These are phyloP conservation scores for Boletus subparvulus DNA, from an alignment of 768 basidiomycete species.

Conservation along the genomic window DNA sequence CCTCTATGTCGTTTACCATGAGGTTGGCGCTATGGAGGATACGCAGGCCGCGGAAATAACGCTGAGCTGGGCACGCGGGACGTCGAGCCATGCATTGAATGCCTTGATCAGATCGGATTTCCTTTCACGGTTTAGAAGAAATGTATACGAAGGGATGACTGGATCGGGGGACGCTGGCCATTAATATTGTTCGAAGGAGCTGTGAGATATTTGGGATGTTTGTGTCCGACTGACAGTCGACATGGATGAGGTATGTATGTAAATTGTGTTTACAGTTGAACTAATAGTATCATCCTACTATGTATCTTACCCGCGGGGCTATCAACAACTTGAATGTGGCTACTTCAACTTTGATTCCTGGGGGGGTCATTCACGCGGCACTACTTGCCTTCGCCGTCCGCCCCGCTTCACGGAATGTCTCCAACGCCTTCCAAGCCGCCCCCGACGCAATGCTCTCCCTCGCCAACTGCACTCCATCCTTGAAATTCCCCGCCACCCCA, in stretches of 20 bases:
- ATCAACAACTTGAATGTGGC: too few relatives aligned
- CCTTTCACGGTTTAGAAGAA: constrained; percentile 85
- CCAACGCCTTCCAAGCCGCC: constrained; percentile 57
- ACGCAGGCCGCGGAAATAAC: too few relatives aligned
- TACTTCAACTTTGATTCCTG: too few relatives aligned
- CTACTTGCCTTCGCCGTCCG: not conserved
- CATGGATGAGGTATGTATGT: not conserved
- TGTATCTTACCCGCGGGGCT: too few relatives aligned
- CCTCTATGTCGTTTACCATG: too few relatives aligned
- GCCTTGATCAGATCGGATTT: constrained; percentile 89
- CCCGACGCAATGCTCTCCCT: constrained; percentile 60
- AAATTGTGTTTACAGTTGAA: too few relatives aligned
- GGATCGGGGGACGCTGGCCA: constrained; percentile 37
- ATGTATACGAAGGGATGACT: constrained; percentile 70
- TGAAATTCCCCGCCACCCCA: constrained; percentile 67
- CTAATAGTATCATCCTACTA: too few relatives aligned
- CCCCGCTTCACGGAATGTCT: constrained; percentile 49
- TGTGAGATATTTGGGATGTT: constrained; percentile 17
- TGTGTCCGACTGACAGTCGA: constrained; percentile 10
- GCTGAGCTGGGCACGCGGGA: constrained; percentile 66
- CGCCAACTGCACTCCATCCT: constrained; percentile 71
- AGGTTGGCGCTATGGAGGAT: too few relatives aligned
- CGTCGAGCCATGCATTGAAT: constrained; percentile 90
- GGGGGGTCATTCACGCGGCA: too few relatives aligned
- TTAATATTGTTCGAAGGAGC: constrained; percentile 16